Evolutionary conservation across 306 rosid species (phyloP), one percentile per base, ranked within the genome.

Genomic region (Dalbergia oliveri): DNA sequence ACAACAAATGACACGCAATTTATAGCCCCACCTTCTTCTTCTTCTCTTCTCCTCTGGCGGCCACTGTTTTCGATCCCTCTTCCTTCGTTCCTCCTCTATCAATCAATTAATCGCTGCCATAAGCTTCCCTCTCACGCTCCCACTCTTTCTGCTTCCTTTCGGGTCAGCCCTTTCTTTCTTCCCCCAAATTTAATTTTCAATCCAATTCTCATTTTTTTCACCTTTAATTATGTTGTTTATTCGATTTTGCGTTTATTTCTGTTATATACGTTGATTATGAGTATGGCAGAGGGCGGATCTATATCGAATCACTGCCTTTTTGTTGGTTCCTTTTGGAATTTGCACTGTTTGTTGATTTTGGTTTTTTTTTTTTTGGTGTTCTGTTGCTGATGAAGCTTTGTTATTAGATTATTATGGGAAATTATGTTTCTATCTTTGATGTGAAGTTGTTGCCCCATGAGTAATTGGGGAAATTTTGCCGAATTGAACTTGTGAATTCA

Each of bases 231-330:
- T 66, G 34, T 45, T 11, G 4, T 74, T 35, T 43, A 21, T 66
- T 79, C 47, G 26, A 70, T 4, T 79, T 60, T 63, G 6, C 19
- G 12, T 2, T 74, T 64, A 19, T 69, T 74, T 41, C 6, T 49
- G 34, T 21, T 31, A 23, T 41, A 35, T 31, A 11, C 18, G 23
- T n/a, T 73, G 45, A 6, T 23, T 26, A 58, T 58, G 63, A 44
- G 47, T 49, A 13, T 31, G 39, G 2, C 63, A 5, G 43, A 63
- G 19, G 39, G 37, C 66, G 71, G 85, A 76, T 84, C 82, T 73
- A n/a, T 66, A 51, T 69, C 78, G 56, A 67, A 75, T 19, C 75
- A 85, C 82, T 61, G 21, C 7, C 15, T 0, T 61, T 64, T 21
- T n/a, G 53, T 16, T n/a, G 60, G 76, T 13, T 78, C 12, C 19